Percentiles rank a stretch among this genome's conserved stretches.
phyloP scores from a whole-genome alignment of 2,329 filamentous ascomycete species.

The Sclerotiophoma versabilis region DNA sequence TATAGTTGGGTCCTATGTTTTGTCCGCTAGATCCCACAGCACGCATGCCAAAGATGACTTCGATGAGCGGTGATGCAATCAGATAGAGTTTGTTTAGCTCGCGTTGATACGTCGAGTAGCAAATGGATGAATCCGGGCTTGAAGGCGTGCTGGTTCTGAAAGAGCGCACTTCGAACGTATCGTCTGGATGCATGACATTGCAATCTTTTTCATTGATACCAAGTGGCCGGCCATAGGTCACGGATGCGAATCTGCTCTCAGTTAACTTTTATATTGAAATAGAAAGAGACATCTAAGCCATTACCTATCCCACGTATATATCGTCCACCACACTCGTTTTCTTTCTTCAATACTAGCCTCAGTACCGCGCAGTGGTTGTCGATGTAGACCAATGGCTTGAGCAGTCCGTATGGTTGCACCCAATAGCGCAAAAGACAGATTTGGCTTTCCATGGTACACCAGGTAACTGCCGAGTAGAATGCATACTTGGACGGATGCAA shows the following conservation, averaged over 20 bases:
- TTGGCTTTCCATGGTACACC: conserved; percentile 54
- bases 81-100: conserved; percentile 41
- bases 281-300: too few species aligned
- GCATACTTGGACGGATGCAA: conserved; percentile 50
- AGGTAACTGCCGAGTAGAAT: conserved; percentile 52
- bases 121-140: conserved; percentile 4
- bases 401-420: conserved; percentile 50
- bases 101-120: conserved; percentile 25
- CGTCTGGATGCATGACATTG: conserved; percentile 45
- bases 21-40: conserved; percentile 12
- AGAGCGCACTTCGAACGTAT: conserved; percentile 42
- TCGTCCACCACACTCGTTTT: conserved; percentile 53
- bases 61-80: conserved; percentile 41
- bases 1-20: neutral
- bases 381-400: conserved; percentile 47
- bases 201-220: conserved; percentile 54
- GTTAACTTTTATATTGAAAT: neutral
- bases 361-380: conserved; percentile 33
- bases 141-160: conserved; percentile 22
- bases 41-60: conserved; percentile 34
- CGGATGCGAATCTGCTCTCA: conserved; percentile 45
- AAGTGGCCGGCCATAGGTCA: conserved; percentile 52
- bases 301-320: conserved; percentile 51
- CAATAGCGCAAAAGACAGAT: conserved; percentile 49
- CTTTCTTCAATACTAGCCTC: conserved; percentile 43